These are phyloP conservation scores for Pythium coloratum DNA, from an alignment of 352 stramenopile species.

Conservation along the genomic window DNA sequence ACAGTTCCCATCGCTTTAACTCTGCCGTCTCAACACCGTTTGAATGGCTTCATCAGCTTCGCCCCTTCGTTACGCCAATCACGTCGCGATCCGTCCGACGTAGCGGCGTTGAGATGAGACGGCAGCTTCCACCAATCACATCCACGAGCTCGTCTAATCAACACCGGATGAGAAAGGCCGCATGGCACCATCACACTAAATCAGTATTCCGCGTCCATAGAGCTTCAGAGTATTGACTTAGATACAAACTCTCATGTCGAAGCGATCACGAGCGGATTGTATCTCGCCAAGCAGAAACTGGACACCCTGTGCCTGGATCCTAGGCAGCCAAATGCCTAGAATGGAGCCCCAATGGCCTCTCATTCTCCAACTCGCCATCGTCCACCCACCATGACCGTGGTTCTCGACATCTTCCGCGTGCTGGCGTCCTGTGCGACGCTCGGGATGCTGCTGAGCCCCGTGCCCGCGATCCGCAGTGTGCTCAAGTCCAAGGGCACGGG, in stretches of 20 bases:
- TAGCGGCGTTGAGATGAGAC: conserved; percentile 1
- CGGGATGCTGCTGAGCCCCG: conserved; percentile 45
- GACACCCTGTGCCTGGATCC: background rate
- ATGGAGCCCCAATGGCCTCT: background rate
- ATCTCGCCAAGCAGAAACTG: background rate
- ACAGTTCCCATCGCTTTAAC: background rate
- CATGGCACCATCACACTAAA: background rate
- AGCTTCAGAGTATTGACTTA: background rate
- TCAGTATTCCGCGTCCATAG: background rate
- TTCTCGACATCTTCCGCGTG: conserved; percentile 29
- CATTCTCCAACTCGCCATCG: background rate
- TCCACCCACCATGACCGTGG: background rate
- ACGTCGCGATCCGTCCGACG: background rate
- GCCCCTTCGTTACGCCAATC: background rate
- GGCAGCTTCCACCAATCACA: background rate
- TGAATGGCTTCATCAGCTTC: background rate
- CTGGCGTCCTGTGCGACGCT: conserved; percentile 30
- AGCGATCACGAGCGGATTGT: background rate
- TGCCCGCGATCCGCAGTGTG: conserved; percentile 34
- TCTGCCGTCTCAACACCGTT: background rate
- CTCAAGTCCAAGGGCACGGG: conserved; percentile 36
- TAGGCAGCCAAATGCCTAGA: background rate
- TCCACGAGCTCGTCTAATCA: conserved; percentile 1
- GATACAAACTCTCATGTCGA: background rate
- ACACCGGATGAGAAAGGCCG: background rate